A percentile compares a stretch with the other conserved stretches of the same genome.
Conservation (phyloP, 805 yeast species). For the Saccharomycopsis olivae region DNA sequence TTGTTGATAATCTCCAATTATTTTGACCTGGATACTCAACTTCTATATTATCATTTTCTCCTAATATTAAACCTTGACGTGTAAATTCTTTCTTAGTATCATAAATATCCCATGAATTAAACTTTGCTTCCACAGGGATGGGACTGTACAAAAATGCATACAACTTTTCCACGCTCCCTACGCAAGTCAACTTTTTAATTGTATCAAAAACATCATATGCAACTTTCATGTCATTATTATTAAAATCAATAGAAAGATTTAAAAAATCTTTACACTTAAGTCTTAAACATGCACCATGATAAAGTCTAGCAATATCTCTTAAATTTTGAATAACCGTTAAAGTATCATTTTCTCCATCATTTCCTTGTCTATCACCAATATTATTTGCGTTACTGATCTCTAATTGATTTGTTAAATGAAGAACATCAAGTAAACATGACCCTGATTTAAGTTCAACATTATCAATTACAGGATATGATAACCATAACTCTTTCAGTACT, state of each 20-base stretch:
- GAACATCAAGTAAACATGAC: conserved; percentile 29
- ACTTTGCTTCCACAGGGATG: conserved; percentile 51
- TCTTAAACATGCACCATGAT: conserved; percentile 42
- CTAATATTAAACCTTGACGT: conserved; percentile 53
- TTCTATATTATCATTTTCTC: conserved; percentile 16
- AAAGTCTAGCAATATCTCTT: conserved; percentile 20
- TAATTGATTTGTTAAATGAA: conserved; percentile 11
- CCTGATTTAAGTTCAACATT: conserved; percentile 46
- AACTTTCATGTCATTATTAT: conserved; percentile 31
- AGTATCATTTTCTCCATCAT: neutral
- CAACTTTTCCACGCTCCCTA: conserved; percentile 41
- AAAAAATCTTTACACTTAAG: conserved; percentile 80
- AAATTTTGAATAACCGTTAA: conserved; percentile 13
- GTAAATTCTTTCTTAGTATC: conserved; percentile 52
- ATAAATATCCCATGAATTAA: conserved; percentile 68
- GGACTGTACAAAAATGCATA: conserved; percentile 82
- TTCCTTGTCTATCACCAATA: conserved; percentile 13
- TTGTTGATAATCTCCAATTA: conserved; percentile 60
- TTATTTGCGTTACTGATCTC: conserved; percentile 1
- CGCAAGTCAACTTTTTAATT: conserved; percentile 52
- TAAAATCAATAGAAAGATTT: conserved; percentile 67
- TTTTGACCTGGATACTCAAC: conserved; percentile 13
- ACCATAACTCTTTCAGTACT: conserved; percentile 65
- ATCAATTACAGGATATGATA: conserved; percentile 78
- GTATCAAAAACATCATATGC: conserved; percentile 68